Evolutionary conservation across 1,139 yeast species (phyloP), one percentile per base, ranked within the genome.

Genomic region (Scheffersomyces quercinus): DNA sequence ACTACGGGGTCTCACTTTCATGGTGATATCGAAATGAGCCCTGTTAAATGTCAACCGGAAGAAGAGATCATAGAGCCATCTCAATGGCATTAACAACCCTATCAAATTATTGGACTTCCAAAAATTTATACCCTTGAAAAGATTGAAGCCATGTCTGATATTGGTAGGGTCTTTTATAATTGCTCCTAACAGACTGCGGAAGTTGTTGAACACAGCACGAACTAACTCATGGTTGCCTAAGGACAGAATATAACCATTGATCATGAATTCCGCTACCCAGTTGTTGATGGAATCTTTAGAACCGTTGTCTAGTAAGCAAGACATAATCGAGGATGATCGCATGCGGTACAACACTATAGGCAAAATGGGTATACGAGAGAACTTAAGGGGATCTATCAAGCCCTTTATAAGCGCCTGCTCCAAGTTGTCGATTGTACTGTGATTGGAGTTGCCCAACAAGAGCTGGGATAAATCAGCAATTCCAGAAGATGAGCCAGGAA

Each of bases 1-100:
- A 31, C 63, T 68, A 37, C 75, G 50, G 5, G 77, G 76, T 38
- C 67, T 56, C 1, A 60, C 53, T 3, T 56, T 51, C 54, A 67
- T 53, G 6, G 67, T 56, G 5, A 69, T 45, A 39, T 65, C 39
- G 47, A 77, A 80, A 52, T 79, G 77, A 2, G 67, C 40, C 39
- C 75, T 63, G 53, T 80, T 79, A 38, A 79, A 52, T 0, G 80
- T 71, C 14, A 75, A 41, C 20, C 72, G 60, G 51, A 65, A 74
- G 14, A 73, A 38, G 1, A 70, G 30, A 40, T 65, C 72, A 54
- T 79, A 79, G 0, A 59, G 39, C 61, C 70, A 64, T 40, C 77
- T 61, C 6, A 62, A 34, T 0, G 77, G 77, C 10, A 70, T 53
- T n/a, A 68, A 36, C 53, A 67, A 40, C 1, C 73, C 64, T 5